These are phyloP conservation scores for Orobanche coerulescens DNA, from an alignment of 257 asterid genomes.

Conservation along the genomic window DNA sequence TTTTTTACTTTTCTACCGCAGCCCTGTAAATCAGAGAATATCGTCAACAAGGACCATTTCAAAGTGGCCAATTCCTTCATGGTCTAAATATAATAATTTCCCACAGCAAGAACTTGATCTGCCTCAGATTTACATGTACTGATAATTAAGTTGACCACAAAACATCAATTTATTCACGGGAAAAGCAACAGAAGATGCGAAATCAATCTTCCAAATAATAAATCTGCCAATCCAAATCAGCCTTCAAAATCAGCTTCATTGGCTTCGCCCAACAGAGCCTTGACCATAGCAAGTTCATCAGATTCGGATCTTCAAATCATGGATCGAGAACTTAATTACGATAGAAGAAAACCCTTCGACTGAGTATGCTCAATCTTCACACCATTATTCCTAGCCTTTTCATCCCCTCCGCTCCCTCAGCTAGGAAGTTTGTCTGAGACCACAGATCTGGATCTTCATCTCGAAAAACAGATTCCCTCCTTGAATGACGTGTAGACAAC, in stretches of 20 bases:
- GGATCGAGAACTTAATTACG: slow-evolving; percentile 29
- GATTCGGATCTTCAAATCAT: slow-evolving; percentile 31
- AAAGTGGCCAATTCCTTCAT: neutral
- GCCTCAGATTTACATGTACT: slow-evolving; percentile 19
- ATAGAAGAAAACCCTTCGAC: slow-evolving; percentile 27
- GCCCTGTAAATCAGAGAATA: slow-evolving; percentile 18
- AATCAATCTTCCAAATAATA: slow-evolving; percentile 15
- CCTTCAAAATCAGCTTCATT: slow-evolving; percentile 4
- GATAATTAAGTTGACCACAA: slow-evolving; percentile 11
- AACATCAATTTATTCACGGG: slow-evolving; percentile 12
- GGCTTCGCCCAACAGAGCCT: slow-evolving; percentile 15
- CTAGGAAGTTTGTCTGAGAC: slow-evolving; percentile 20
- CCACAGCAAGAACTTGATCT: slow-evolving; percentile 26
- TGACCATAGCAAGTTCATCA: slow-evolving; percentile 7
- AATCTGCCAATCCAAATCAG: slow-evolving; percentile 8
- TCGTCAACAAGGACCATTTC: slow-evolving; percentile 1
- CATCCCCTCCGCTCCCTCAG: too few relatives aligned
- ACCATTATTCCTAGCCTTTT: too few relatives aligned
- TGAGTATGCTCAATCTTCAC: too few relatives aligned
- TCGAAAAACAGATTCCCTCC: slow-evolving; percentile 20
- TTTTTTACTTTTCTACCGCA: slow-evolving; percentile 2
- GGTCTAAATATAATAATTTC: neutral
- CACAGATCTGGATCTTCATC: slow-evolving; percentile 41
- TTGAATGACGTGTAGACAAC: slow-evolving; percentile 21
- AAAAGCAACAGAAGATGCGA: slow-evolving; percentile 13